Evolutionary conservation across 2,329 filamentous ascomycete species (phyloP), one percentile per base, ranked within the genome.

Genomic region (Pestalotiopsis sp.): DNA sequence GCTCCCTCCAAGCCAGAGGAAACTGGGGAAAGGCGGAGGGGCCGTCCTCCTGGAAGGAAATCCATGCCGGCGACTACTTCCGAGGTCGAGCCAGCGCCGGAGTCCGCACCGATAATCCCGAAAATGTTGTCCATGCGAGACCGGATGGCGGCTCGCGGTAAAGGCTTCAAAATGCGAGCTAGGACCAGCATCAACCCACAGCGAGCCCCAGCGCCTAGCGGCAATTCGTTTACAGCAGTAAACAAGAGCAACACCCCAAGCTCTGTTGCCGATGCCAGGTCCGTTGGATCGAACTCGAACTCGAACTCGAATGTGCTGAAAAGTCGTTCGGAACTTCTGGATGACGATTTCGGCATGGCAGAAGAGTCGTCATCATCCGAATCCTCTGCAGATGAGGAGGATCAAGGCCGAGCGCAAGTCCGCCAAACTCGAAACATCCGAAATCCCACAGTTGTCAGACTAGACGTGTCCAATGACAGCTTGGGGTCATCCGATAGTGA

Each of bases 91-190:
- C 66, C 69, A 13, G 59, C 45, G 23, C 17, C 56, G 20, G 27
- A 49, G 9, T 11, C 25, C 9, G 57, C 69, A 61, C 25, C 61
- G 63, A 13, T 58, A n/a, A 14, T 39, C 66, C 73, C 7, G 31
- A 69, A 11, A 74, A 82, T 85, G 62, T 80, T 89, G 79, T 89
- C 87, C 5, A 84, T 90, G 84, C 83, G 83, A 49, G 87, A 89
- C 72, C 83, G 86, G n/a, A 85, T 88, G 82, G 85, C 83, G 41
- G 78, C 87, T 2, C 82, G 79, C 65, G 87, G 87, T 12, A 88
- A 83, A 75, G 84, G 82, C 66, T 83, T 89, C 71, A 87, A 83
- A 76, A 88, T 89, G 59, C 78, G 80, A 25, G 62, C 38, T 23
- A 49, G n/a, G 31, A 67, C 20, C 56, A 38, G 45, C n/a, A 52